phyloP scores from a whole-genome alignment of 2,329 filamentous ascomycete genomes.

The Trichoderma endophyticum region DNA sequence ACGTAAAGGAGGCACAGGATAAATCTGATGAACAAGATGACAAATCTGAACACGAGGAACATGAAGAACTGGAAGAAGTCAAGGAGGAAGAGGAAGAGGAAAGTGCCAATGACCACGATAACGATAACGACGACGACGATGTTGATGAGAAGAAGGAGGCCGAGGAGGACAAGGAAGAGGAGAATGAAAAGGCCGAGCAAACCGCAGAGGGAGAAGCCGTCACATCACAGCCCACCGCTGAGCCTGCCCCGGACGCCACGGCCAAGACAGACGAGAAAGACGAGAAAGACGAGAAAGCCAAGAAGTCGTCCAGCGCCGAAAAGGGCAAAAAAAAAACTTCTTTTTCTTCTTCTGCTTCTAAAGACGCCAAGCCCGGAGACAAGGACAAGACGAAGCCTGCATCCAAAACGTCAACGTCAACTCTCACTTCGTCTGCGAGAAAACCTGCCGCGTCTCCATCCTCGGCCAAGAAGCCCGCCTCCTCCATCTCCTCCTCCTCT shows the following conservation, averaged over 20 bases:
- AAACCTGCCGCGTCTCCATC: constrained; percentile 3
- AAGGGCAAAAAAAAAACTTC: constrained; percentile 16
- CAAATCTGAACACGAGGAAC: constrained; percentile 19
- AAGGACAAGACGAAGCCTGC: constrained; percentile 20
- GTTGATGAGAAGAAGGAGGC: constrained; percentile 20
- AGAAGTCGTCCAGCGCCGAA: constrained; percentile 10
- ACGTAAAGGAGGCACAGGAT: constrained; percentile 20
- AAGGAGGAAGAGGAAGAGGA: constrained; percentile 29
- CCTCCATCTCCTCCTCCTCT: background rate
- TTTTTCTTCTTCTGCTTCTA: constrained; percentile 16
- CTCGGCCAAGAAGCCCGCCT: constrained; percentile 9
- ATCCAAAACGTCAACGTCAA: background rate
- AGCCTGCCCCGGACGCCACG: background rate
- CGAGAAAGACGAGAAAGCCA: constrained; percentile 3
- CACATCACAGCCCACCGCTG: constrained; percentile 6
- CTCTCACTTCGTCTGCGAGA: background rate
- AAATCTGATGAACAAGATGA: constrained; percentile 17
- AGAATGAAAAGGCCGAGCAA: constrained; percentile 20
- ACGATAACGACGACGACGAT: constrained; percentile 27
- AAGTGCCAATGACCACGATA: constrained; percentile 25
- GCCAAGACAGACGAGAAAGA: constrained; percentile 5
- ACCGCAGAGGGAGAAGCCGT: background rate
- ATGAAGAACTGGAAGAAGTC: constrained; percentile 26
- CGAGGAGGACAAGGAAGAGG: constrained; percentile 24
- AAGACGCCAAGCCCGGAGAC: constrained; percentile 21